Percentiles rank a stretch among this genome's conserved stretches.
These are phyloP conservation scores for Monosporascus sp. DNA, from an alignment of 2,329 filamentous ascomycete species.

Conservation along the genomic window DNA sequence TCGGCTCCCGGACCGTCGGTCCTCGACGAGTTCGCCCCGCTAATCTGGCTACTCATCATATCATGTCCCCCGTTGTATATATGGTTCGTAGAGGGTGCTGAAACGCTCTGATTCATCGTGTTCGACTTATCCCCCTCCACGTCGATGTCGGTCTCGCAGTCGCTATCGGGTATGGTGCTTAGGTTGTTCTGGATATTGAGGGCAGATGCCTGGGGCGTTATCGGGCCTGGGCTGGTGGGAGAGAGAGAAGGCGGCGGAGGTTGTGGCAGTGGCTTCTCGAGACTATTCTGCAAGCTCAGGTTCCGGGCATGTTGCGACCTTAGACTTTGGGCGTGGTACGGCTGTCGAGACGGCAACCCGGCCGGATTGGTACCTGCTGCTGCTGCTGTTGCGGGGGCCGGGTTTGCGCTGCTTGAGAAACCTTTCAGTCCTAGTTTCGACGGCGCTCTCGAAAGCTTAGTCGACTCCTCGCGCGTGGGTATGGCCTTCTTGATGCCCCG, in stretches of 20 bases:
- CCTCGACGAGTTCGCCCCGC: slow-evolving; percentile 34
- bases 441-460: slow-evolving; percentile 38
- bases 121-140: slow-evolving; percentile 36
- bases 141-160: slow-evolving; percentile 17
- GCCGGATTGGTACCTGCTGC: slow-evolving; percentile 4
- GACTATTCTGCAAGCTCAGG: slow-evolving; percentile 50
- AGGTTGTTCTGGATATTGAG: slow-evolving; percentile 11
- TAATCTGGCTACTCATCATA: slow-evolving; percentile 42
- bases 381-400: slow-evolving; percentile 5
- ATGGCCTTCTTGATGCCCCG: slow-evolving; percentile 46
- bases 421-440: slow-evolving; percentile 37
- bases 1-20: slow-evolving; percentile 38
- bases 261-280: slow-evolving; percentile 52
- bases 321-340: slow-evolving; percentile 11
- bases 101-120: slow-evolving; percentile 43
- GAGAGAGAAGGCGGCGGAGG: slow-evolving; percentile 37
- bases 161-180: slow-evolving; percentile 29
- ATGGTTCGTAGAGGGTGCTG: slow-evolving; percentile 21
- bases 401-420: slow-evolving; percentile 16
- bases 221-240: slow-evolving; percentile 22
- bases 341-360: slow-evolving; percentile 8
- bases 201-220: slow-evolving; percentile 19
- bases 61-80: slow-evolving; percentile 34
- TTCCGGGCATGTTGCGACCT: slow-evolving; percentile 45
- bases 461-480: slow-evolving; percentile 36